Conservation (phyloP, 2,329 filamentous ascomycete species). For the Colletotrichum tabaci region DNA sequence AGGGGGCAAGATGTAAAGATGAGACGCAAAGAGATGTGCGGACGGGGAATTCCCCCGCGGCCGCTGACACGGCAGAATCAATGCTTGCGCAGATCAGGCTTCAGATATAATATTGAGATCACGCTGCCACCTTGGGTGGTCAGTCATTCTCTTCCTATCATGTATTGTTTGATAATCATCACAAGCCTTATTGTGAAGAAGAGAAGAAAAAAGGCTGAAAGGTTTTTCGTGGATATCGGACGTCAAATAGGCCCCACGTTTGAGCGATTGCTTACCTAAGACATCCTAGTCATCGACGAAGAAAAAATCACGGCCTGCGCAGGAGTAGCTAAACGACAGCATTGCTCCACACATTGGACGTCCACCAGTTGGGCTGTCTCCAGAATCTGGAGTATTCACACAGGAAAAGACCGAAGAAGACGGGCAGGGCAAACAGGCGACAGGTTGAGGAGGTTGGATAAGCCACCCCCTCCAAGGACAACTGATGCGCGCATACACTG, state of each 20-base stretch:
- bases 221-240: conserved; percentile 40
- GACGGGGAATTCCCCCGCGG: conserved; percentile 20
- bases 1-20: conserved; percentile 34
- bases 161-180: conserved; percentile 72
- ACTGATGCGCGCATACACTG: conserved; percentile 14
- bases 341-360: conserved; percentile 20
- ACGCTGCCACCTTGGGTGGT: conserved; percentile 64
- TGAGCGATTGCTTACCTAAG: conserved; percentile 34
- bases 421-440: not conserved
- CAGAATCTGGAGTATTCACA: conserved; percentile 30
- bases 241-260: conserved; percentile 37
- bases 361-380: conserved; percentile 25
- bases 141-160: conserved; percentile 81
- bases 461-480: conserved; percentile 17
- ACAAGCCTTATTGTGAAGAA: conserved; percentile 64
- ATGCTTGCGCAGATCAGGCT: conserved; percentile 55
- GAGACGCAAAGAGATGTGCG: conserved; percentile 29
- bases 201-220: conserved; percentile 48
- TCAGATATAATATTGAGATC: conserved; percentile 76
- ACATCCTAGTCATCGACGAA: not conserved
- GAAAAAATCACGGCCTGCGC: conserved; percentile 12
- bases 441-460: conserved; percentile 22
- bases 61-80: conserved; percentile 6
- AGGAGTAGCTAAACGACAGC: conserved; percentile 14
- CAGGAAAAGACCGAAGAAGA: not conserved